A percentile compares a stretch with the other conserved stretches of the same genome.
phyloP scores from a whole-genome alignment of 2,329 filamentous ascomycete species.

The Penicillium sp. region DNA sequence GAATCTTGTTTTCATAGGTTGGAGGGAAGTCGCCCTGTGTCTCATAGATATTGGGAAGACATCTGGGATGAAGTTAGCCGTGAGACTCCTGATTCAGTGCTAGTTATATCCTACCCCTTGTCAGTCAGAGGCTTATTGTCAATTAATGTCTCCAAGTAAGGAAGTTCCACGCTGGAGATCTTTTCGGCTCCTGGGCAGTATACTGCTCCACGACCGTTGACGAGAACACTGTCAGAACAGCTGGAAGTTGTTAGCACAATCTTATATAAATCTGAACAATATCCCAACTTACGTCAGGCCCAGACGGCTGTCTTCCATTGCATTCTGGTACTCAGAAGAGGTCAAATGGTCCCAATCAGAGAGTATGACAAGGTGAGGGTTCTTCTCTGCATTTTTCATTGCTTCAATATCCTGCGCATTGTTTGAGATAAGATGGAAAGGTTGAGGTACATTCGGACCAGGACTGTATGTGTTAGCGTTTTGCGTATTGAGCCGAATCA shows the following conservation, averaged over 20 bases:
- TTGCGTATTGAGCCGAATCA: background rate
- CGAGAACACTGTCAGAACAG: conserved; percentile 59
- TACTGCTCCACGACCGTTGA: conserved; percentile 60
- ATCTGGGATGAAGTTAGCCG: conserved; percentile 13
- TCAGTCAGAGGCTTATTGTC: conserved; percentile 27
- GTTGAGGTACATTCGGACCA: conserved; percentile 36
- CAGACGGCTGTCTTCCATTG: conserved; percentile 24
- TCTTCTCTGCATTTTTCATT: conserved; percentile 51
- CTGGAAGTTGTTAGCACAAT: conserved; percentile 33
- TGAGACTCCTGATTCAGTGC: background rate
- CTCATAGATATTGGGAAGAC: conserved; percentile 22
- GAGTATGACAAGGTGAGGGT: conserved; percentile 50
- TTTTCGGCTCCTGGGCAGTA: conserved; percentile 50
- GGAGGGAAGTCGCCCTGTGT: conserved; percentile 26
- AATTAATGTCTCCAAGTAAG: conserved; percentile 21
- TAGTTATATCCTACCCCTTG: conserved; percentile 29
- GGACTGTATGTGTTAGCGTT: conserved; percentile 42
- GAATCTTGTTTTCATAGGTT: conserved; percentile 20
- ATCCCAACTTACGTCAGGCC: conserved; percentile 20
- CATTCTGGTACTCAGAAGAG: conserved; percentile 44
- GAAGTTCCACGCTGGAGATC: conserved; percentile 34
- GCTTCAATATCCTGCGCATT: conserved; percentile 40
- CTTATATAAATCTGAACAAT: too few species aligned
- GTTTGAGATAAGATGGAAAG: conserved; percentile 52
- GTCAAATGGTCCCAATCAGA: conserved; percentile 58